Conservation (phyloP, 2,329 filamentous ascomycete genomes). For the Exophiala sp. region DNA sequence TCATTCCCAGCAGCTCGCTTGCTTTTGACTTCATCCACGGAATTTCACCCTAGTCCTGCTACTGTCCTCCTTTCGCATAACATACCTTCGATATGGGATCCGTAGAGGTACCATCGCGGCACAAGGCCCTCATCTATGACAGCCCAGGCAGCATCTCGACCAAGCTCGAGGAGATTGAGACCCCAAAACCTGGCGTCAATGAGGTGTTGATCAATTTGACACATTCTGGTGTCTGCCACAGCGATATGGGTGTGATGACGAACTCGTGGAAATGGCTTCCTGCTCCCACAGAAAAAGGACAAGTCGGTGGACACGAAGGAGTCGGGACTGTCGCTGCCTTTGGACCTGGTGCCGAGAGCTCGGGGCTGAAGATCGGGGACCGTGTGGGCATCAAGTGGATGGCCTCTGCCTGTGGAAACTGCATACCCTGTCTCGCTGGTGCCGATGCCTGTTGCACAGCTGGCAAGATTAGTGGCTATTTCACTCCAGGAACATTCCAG, state of each 20-base stretch:
- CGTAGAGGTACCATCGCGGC: constrained; percentile 53
- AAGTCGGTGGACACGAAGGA: constrained; percentile 68
- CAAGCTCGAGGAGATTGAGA: constrained; percentile 61
- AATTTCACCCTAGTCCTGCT: too few species aligned
- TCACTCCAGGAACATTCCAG: constrained; percentile 69
- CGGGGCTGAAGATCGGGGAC: constrained; percentile 61
- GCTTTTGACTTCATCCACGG: not conserved
- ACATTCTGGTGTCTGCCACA: constrained; percentile 64
- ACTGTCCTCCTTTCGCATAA: not conserved
- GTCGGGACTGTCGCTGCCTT: constrained; percentile 64
- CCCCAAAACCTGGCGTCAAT: constrained; percentile 60
- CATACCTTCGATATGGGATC: constrained; percentile 32
- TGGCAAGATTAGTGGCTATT: constrained; percentile 62
- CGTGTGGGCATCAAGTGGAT: constrained; percentile 70
- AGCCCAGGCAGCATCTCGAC: constrained; percentile 63
- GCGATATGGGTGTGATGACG: constrained; percentile 56
- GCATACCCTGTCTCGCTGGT: constrained; percentile 53
- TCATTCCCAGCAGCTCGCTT: not conserved
- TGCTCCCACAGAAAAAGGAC: constrained; percentile 56
- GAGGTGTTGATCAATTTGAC: constrained; percentile 62
- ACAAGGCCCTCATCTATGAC: constrained; percentile 64
- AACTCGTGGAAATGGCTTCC: constrained; percentile 54
- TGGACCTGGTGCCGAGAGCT: constrained; percentile 52
- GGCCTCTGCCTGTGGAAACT: constrained; percentile 54
- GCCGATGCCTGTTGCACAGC: constrained; percentile 56